Conservation (phyloP, 2,329 filamentous ascomycete species). For the Lachnellula cervina region DNA sequence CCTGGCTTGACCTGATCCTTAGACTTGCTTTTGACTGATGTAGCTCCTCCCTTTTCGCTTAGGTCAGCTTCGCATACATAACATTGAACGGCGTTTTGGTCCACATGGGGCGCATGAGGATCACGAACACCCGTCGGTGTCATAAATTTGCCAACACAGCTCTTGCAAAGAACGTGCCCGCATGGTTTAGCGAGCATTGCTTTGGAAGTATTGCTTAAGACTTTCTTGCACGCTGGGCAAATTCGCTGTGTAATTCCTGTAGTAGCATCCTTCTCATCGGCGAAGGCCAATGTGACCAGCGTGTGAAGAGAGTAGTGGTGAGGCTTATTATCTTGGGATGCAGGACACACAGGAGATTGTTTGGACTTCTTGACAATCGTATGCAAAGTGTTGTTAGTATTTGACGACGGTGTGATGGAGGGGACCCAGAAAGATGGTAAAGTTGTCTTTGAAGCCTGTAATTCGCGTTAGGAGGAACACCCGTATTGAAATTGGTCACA, state of each 20-base stretch:
- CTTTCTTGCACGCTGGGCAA: slow-evolving; percentile 84
- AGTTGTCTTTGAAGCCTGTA: slow-evolving; percentile 53
- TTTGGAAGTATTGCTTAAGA: slow-evolving; percentile 73
- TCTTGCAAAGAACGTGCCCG: slow-evolving; percentile 85
- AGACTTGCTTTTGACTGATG: slow-evolving; percentile 40
- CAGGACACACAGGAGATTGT: slow-evolving; percentile 69
- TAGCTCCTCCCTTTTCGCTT: slow-evolving; percentile 49
- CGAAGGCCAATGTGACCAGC: slow-evolving; percentile 72
- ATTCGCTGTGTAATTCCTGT: slow-evolving; percentile 46
- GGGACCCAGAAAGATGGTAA: slow-evolving; percentile 93
- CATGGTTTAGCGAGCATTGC: slow-evolving; percentile 82
- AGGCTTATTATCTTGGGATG: slow-evolving; percentile 58
- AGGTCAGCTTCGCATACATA: slow-evolving; percentile 84
- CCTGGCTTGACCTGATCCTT: slow-evolving; percentile 63
- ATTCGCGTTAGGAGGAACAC: slow-evolving; percentile 3
- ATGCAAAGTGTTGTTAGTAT: slow-evolving; percentile 52
- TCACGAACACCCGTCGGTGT: slow-evolving; percentile 50
- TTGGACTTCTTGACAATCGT: slow-evolving; percentile 59
- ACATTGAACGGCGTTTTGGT: slow-evolving; percentile 57
- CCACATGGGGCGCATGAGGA: slow-evolving; percentile 51
- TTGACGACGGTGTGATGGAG: slow-evolving; percentile 67
- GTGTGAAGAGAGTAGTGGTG: slow-evolving; percentile 76
- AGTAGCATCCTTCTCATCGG: slow-evolving; percentile 57
- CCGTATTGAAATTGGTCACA: slow-evolving; percentile 6
- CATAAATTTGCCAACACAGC: slow-evolving; percentile 81